Conservation (phyloP, 306 rosid genomes). For the Vicia faba region DNA sequence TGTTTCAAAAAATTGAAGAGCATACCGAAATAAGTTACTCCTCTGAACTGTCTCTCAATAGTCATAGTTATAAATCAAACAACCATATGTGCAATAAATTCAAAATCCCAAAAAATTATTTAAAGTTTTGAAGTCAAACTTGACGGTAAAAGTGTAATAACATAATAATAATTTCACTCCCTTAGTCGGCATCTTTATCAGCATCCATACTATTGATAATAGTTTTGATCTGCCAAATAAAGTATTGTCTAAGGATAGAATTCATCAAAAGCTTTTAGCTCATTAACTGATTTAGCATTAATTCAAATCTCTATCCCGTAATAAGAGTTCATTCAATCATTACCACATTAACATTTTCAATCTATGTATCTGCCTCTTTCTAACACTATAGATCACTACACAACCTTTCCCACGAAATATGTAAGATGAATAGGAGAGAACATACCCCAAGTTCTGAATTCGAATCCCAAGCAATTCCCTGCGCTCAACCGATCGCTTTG, state of each 20-base stretch:
- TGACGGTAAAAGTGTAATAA: not conserved
- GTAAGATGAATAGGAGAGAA: slow-evolving; percentile 34
- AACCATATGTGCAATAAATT: not conserved
- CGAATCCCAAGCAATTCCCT: slow-evolving; percentile 80
- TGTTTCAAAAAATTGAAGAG: not conserved
- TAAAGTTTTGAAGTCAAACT: not conserved
- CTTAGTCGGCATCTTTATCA: not conserved
- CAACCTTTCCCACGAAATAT: not conserved
- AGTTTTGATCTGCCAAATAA: not conserved
- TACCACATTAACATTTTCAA: slow-evolving; percentile 13
- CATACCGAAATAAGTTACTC: not conserved
- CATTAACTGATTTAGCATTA: slow-evolving; percentile 4
- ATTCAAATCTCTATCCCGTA: not conserved
- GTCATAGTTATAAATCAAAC: not conserved
- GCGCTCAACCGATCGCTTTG: slow-evolving; percentile 49
- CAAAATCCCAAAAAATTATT: not conserved
- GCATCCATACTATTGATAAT: not conserved
- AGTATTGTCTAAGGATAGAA: slow-evolving; percentile 19
- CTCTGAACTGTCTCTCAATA: not conserved
- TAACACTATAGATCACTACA: not conserved
- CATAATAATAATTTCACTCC: no score
- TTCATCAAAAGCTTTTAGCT: not conserved
- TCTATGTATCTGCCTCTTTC: slow-evolving; percentile 10
- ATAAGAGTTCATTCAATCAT: slow-evolving; percentile 19
- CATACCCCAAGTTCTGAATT: slow-evolving; percentile 78